phyloP scores from a whole-genome alignment of 2,329 filamentous ascomycete genomes.

The Fusarium circinatum region DNA sequence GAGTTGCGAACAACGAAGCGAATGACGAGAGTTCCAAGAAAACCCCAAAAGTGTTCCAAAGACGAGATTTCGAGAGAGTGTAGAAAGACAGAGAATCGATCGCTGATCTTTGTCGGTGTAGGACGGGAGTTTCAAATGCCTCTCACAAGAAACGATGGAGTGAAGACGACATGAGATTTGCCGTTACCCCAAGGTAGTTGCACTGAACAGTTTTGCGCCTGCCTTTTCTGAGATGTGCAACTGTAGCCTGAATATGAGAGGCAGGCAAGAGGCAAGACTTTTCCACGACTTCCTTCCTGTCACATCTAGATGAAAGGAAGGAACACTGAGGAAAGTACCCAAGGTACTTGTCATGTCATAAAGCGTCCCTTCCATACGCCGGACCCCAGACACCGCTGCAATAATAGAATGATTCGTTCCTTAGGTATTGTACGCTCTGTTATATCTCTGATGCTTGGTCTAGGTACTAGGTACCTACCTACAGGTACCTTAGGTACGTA shows the following conservation, averaged over 20 bases:
- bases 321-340: not conserved
- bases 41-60: constrained; percentile 31
- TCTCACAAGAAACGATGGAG: constrained; percentile 3
- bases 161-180: not conserved
- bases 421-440: not conserved
- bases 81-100: constrained; percentile 4
- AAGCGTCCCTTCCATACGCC: not conserved
- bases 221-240: not conserved
- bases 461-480: not conserved
- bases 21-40: constrained; percentile 34
- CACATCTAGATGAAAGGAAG: not conserved
- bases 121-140: constrained; percentile 23
- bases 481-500: no score
- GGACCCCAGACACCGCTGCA: not conserved
- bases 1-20: constrained; percentile 1
- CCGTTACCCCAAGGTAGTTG: constrained; percentile 15
- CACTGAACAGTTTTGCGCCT: not conserved
- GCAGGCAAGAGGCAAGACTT: not conserved
- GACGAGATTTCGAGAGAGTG: not conserved
- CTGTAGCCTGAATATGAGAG: not conserved
- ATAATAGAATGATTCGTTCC: not conserved
- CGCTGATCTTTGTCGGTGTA: constrained; percentile 2
- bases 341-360: not conserved
- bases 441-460: constrained; percentile 5
- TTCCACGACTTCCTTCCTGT: not conserved